phyloP scores from a whole-genome alignment of 306 rosid species.

The Cicer bijugum region DNA sequence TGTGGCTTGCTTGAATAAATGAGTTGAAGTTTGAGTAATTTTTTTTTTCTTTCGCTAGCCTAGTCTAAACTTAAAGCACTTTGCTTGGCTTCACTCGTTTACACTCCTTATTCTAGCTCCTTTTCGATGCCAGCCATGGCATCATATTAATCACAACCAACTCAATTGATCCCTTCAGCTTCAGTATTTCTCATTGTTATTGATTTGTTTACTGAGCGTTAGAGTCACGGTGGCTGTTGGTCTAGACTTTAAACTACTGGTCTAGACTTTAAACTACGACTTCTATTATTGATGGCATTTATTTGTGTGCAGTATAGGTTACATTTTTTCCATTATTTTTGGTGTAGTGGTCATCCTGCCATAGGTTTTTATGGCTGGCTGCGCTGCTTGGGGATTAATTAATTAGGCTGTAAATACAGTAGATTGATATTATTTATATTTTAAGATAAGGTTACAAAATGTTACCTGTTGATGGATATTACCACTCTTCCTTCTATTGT shows the following conservation, averaged over 20 bases:
- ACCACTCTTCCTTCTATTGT: neutral
- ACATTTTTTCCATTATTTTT: constrained; percentile 15
- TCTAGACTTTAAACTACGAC: neutral
- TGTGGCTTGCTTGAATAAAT: neutral
- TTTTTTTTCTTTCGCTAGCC: neutral
- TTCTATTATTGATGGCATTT: neutral
- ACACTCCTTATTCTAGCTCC: neutral
- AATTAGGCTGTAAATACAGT: constrained; percentile 30
- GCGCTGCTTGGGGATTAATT: neutral
- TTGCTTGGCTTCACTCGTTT: neutral
- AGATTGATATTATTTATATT: constrained; percentile 30
- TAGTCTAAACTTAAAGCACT: constrained; percentile 15
- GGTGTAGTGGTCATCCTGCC: neutral
- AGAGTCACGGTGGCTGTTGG: neutral
- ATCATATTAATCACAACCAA: neutral
- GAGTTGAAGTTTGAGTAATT: neutral
- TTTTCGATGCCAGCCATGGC: constrained; percentile 18
- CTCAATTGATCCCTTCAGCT: neutral
- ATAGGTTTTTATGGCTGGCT: neutral
- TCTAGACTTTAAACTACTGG: neutral
- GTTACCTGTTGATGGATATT: constrained; percentile 7
- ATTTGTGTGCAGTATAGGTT: neutral
- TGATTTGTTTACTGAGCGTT: neutral
- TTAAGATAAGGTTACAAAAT: constrained; percentile 19
- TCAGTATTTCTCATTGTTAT: neutral